Base-by-base conservation (phyloP, 2,329 filamentous ascomycete genomes). In the Xylogone sp. region DNA sequence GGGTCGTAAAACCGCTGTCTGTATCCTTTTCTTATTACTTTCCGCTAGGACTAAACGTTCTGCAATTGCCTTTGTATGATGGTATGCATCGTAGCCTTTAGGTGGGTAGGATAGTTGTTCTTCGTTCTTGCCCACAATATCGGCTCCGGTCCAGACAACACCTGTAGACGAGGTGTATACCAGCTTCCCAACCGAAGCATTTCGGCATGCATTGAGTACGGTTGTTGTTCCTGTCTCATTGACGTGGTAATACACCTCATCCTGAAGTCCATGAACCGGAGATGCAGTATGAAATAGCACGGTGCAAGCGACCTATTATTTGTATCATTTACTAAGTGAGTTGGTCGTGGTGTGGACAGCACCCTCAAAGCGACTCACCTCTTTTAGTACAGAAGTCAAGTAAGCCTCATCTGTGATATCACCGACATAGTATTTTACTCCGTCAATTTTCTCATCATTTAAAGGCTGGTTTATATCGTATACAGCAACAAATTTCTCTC, bases 131-230 rank as follows among this genome's bases (percentile, higher is more conserved):
- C 34, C 34, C 5, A 18, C 34, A 18, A 39, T 39, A 39, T 39
- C 34, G n/a, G 8, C n/a, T 39, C 34, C 34, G n/a, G 34, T 39
- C 65, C 88, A 87, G 57, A 96, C 77, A 55, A 96, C 87, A 54
- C 90, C 95, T 49, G 89, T 88, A 50, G 88, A 94, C 69, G 88
- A 93, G 18, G 93, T 97, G 71, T 93, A 96, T 45, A 97, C 89
- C 57, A 97, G 83, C 0, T 82, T 88, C 71, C 85, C 89, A 63
- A 93, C 90, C 55, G 81, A 85, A 34, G 79, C 78, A 58, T 81
- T 75, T 64, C 80, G 79, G 61, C 87, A 87, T 16, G 88, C 89
- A 29, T 86, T 81, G 50, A 97, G 75, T 46, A 97, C 80, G 58
- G 87, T 84, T 58, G 77, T 77, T 13, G 94, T 97, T 48, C 93